Conservation (phyloP, 2,329 filamentous ascomycete species). For the Aspergillus intermedius region DNA sequence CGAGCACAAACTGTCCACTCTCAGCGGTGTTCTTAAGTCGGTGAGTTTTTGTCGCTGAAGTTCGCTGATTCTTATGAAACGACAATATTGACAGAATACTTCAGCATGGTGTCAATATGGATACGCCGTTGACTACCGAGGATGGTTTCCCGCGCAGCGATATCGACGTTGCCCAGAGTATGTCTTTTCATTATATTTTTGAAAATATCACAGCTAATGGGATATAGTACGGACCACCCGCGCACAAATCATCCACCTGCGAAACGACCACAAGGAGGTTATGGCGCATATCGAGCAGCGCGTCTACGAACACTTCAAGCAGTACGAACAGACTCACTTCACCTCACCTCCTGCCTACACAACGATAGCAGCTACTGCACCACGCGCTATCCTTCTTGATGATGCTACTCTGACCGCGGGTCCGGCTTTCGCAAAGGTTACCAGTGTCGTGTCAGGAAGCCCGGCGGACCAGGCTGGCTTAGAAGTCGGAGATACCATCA, state of each 20-base stretch:
- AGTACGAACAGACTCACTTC: neutral
- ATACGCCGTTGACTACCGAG: constrained; percentile 73
- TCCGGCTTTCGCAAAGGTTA: constrained; percentile 78
- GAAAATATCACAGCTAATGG: neutral
- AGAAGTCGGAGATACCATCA: constrained; percentile 71
- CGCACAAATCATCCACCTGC: constrained; percentile 77
- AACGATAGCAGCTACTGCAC: neutral
- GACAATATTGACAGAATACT: constrained; percentile 9
- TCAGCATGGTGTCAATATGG: constrained; percentile 93
- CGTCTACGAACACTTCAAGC: constrained; percentile 77
- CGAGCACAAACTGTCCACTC: constrained; percentile 77
- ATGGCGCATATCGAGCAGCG: constrained; percentile 78
- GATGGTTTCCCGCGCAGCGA: constrained; percentile 92
- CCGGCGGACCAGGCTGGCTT: constrained; percentile 80
- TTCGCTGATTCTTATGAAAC: constrained; percentile 3
- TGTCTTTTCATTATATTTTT: constrained; percentile 12
- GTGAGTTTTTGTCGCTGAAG: constrained; percentile 44
- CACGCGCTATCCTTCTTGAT: neutral
- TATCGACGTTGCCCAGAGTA: constrained; percentile 92
- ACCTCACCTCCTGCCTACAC: neutral
- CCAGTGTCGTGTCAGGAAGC: constrained; percentile 68
- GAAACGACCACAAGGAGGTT: constrained; percentile 87
- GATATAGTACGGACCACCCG: constrained; percentile 79
- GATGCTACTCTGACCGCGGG: neutral
- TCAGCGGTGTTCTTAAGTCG: constrained; percentile 81